These are phyloP conservation scores for Pseudocercospora musae DNA, from an alignment of 2,329 filamentous ascomycete species.

Conservation along the genomic window DNA sequence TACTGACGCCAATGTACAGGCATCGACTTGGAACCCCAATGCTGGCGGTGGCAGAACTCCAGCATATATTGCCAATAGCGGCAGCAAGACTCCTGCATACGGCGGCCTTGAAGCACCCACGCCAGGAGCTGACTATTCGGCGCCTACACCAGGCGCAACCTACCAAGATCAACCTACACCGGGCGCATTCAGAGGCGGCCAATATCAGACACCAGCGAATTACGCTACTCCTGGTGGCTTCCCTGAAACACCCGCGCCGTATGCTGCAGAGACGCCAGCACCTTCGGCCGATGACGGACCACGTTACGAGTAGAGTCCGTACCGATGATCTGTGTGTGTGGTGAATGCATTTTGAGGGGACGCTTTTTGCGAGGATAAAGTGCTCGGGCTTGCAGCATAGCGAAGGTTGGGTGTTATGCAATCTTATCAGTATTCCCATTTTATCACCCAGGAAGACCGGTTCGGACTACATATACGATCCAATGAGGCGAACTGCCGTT, in stretches of 20 bases:
- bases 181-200: conserved; percentile 38
- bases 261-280: conserved; percentile 24
- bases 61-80: conserved; percentile 51
- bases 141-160: conserved; percentile 40
- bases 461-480: not conserved
- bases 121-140: conserved; percentile 39
- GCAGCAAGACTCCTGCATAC: conserved; percentile 76
- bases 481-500: not conserved
- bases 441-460: not conserved
- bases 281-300: conserved; percentile 11
- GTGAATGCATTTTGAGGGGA: not conserved
- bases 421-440: not conserved
- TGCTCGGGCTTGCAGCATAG: not conserved
- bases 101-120: conserved; percentile 63
- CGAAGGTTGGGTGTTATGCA: not conserved
- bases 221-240: conserved; percentile 41
- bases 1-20: conserved; percentile 24
- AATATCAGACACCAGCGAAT: conserved; percentile 38
- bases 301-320: conserved; percentile 8
- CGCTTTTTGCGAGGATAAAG: not conserved
- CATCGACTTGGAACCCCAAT: conserved; percentile 39
- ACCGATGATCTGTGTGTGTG: not conserved
- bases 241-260: conserved; percentile 50
- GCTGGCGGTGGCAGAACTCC: conserved; percentile 45
- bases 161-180: conserved; percentile 37